phyloP scores from a whole-genome alignment of 1,284 basidiomycete species.

The Puccinia hordei region DNA sequence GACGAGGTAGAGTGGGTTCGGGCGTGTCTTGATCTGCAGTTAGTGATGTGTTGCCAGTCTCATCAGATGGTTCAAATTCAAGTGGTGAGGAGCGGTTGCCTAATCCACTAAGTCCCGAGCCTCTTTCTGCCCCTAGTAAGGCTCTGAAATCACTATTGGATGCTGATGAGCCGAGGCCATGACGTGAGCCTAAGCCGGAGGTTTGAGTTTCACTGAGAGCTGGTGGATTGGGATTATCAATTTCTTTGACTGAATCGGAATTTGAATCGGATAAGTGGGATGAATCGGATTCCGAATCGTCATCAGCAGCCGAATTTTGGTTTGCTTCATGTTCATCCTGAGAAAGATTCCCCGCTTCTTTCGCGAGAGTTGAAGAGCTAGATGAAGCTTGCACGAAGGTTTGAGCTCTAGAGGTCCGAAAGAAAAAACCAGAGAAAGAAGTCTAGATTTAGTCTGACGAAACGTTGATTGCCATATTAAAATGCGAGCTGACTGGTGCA shows the following conservation, averaged over 20 bases:
- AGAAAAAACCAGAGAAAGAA: not conserved
- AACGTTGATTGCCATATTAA: not conserved
- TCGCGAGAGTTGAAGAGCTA: slow-evolving; percentile 14
- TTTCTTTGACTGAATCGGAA: not conserved
- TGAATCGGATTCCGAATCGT: slow-evolving; percentile 18
- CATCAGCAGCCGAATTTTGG: slow-evolving; percentile 17
- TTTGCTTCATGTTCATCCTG: not conserved
- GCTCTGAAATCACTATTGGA: slow-evolving; percentile 49
- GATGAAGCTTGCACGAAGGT: slow-evolving; percentile 39
- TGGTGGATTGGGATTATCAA: not conserved
- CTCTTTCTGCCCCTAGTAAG: slow-evolving; percentile 17
- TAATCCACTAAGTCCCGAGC: slow-evolving; percentile 23
- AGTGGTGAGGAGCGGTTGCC: slow-evolving; percentile 2
- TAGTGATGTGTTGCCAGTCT: slow-evolving; percentile 52
- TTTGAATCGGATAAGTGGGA: slow-evolving; percentile 21
- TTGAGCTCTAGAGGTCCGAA: slow-evolving; percentile 31
- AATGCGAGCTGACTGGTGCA: not conserved
- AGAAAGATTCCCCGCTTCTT: not conserved
- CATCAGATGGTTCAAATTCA: slow-evolving; percentile 27
- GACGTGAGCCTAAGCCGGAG: slow-evolving; percentile 22
- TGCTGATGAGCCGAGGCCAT: slow-evolving; percentile 18
- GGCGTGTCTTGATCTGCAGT: slow-evolving; percentile 30
- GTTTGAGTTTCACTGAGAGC: not conserved
- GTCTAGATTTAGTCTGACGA: slow-evolving; percentile 1
- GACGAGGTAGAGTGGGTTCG: slow-evolving; percentile 58